These are phyloP conservation scores for Fulvia fulva DNA, from an alignment of 2,329 filamentous ascomycete genomes.

Conservation along the genomic window DNA sequence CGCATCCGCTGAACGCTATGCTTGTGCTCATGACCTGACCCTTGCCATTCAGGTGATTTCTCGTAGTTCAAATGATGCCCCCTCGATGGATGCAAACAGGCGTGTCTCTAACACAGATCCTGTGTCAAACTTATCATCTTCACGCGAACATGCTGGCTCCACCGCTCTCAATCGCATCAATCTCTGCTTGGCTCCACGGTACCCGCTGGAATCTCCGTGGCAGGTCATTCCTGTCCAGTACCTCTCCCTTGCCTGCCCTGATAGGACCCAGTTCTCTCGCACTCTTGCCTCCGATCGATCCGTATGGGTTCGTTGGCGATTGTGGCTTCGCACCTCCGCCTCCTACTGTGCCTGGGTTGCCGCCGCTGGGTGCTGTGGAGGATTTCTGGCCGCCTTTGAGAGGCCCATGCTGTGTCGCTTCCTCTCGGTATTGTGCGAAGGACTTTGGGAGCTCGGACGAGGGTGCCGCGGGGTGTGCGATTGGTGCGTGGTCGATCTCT, in stretches of 20 bases:
- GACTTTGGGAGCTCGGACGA: constrained; percentile 60
- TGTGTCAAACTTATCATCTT: background rate
- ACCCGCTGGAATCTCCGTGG: constrained; percentile 76
- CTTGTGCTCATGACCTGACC: background rate
- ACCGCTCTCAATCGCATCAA: constrained; percentile 91
- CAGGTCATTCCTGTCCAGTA: constrained; percentile 85
- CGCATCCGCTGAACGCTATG: background rate
- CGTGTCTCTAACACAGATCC: too few species aligned
- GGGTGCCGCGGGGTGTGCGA: constrained; percentile 69
- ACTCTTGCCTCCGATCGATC: constrained; percentile 55
- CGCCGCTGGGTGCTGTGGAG: constrained; percentile 8
- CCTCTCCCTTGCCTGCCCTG: constrained; percentile 66
- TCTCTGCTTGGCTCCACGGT: constrained; percentile 74
- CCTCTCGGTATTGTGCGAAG: constrained; percentile 74
- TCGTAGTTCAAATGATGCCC: background rate
- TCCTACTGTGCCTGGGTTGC: constrained; percentile 10
- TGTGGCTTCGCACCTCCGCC: background rate
- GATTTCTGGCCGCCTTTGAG: constrained; percentile 40
- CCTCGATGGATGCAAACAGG: background rate
- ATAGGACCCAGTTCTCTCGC: constrained; percentile 72
- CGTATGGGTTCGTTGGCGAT: constrained; percentile 27
- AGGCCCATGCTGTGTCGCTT: constrained; percentile 73
- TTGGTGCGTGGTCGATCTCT: constrained; percentile 72
- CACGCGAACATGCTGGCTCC: constrained; percentile 59
- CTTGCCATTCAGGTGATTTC: background rate